Evolutionary conservation across 495 filamentous ascomycete genomes (phyloP), one percentile per base, ranked within the genome.

Genomic region (Neurospora sp.): DNA sequence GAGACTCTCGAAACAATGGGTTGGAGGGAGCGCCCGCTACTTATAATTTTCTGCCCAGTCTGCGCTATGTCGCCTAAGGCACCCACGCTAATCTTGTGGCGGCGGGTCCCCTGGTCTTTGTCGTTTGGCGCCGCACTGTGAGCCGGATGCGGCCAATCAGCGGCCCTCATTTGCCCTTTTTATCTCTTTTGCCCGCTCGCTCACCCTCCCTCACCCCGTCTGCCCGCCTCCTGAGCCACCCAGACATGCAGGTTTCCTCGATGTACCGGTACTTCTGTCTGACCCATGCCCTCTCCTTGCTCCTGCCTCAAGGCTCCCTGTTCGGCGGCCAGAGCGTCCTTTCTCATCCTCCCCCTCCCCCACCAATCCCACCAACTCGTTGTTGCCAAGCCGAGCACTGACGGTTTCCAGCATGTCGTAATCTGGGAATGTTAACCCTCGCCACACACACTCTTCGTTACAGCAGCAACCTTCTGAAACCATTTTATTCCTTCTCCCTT

Each of bases 21-120:
- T 76, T 79, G 83, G 83, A 80, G 85, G 85, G 83, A 81, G 81
- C 80, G 78, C 74, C 73, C 54, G 70, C 79, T 83, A 80, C 79
- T 86, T 86, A 86, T 86, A 86, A 81, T 85, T 84, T 83, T 84
- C 77, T 16, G 69, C 70, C 62, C 66, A 48, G 71, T 71, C n/a
- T 69, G 62, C 71, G 46, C 69, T 48, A 16, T 39, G 69, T 35
- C 48, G 78, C 80, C 81, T 81, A 69, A 83, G 81, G 81, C 81
- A 76, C 69, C 76, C 39, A 80, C 76, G 74, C 78, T 74, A 76
- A 69, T 70, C 74, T 69, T 73, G 80, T 80, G 77, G 77, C 77
- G 78, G 77, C 76, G 77, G 77, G 73, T 78, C 75, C 76, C 74
- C 74, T 74, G 70, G 71, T 72, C 75, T 73, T 77, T 79, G 73